phyloP scores from a whole-genome alignment of 495 filamentous ascomycete species.

The Neurospora africana region DNA sequence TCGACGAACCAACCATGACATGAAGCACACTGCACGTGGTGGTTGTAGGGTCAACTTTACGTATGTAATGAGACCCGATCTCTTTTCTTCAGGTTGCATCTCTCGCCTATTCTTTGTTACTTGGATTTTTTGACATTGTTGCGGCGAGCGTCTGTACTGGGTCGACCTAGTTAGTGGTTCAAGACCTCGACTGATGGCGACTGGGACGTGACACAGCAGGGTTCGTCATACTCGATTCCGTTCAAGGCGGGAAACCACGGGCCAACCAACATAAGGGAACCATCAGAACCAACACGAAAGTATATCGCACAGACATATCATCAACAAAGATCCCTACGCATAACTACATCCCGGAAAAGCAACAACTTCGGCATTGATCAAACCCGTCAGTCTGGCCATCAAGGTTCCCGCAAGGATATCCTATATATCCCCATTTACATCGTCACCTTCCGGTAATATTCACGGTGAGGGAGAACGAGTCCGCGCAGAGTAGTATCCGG shows the following conservation, averaged over 20 bases:
- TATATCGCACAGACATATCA: neutral
- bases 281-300: neutral
- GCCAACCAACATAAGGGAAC: neutral
- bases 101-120: neutral
- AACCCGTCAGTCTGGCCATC: neutral
- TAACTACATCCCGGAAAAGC: neutral
- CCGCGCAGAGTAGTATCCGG: neutral
- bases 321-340: neutral
- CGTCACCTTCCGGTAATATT: neutral
- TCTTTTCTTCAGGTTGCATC: neutral
- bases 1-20: neutral
- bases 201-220: neutral
- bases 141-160: neutral
- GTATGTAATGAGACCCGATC: neutral
- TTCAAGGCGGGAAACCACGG: neutral
- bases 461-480: neutral
- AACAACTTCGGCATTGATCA: neutral
- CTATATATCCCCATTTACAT: neutral
- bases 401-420: neutral
- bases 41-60: neutral
- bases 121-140: neutral
- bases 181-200: neutral
- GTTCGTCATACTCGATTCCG: neutral
- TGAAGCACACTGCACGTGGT: neutral
- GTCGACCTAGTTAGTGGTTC: neutral